phyloP scores from a whole-genome alignment of 2,329 filamentous ascomycete species.

The Byssothecium circinans region DNA sequence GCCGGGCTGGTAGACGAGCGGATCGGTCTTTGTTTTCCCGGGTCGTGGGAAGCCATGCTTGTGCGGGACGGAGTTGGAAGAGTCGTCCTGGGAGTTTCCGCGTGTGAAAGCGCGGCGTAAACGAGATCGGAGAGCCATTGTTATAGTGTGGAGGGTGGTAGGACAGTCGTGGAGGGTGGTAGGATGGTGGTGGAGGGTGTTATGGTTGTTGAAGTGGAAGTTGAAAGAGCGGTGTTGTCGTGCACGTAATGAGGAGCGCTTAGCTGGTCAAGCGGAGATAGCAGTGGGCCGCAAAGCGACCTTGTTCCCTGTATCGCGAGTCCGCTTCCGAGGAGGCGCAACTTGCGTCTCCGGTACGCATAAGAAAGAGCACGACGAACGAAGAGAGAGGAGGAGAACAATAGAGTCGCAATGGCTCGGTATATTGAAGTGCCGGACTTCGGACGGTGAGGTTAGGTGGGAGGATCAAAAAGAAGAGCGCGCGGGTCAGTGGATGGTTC shows the following conservation, averaged over 20 bases:
- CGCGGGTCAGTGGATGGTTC: no score
- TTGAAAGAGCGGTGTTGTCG: not conserved
- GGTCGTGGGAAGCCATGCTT: slow-evolving; percentile 1
- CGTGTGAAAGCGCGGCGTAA: slow-evolving; percentile 49
- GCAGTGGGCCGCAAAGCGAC: not conserved
- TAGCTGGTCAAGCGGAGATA: not conserved
- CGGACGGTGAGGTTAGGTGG: not conserved
- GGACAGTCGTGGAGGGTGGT: not conserved
- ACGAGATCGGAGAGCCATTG: slow-evolving; percentile 45
- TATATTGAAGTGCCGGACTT: not conserved
- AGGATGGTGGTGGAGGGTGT: not conserved
- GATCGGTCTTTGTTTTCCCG: slow-evolving; percentile 40
- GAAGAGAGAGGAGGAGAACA: not conserved
- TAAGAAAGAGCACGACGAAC: not conserved
- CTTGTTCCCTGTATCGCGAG: not conserved
- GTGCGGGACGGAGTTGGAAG: slow-evolving; percentile 27
- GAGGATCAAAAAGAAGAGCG: no score
- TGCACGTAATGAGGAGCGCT: not conserved
- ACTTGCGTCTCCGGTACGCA: not conserved
- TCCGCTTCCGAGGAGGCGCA: not conserved
- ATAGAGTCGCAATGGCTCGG: not conserved
- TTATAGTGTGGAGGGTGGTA: not conserved
- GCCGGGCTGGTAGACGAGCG: slow-evolving; percentile 54
- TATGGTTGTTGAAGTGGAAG: not conserved
- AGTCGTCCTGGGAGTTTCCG: slow-evolving; percentile 30